Evolutionary conservation across 1,139 yeast genomes (phyloP).

Genomic region (Kodamaea anthophila): DNA sequence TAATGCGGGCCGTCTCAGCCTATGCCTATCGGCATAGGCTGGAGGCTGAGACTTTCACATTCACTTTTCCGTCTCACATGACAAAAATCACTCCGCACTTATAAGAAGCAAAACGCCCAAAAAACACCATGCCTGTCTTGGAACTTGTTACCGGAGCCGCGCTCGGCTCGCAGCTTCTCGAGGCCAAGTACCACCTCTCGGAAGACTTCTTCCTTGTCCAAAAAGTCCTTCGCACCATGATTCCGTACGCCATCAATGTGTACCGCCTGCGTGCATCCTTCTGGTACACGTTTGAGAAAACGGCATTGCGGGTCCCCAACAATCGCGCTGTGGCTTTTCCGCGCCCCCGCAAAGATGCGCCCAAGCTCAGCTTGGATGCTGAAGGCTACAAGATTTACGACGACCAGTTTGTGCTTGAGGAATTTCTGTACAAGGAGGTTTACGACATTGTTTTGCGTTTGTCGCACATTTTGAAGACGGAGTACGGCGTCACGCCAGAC

Average conservation of each 20-base stretch:
- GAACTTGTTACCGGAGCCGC: constrained; percentile 42
- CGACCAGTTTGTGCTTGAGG: constrained; percentile 52
- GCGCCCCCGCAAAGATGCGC: constrained; percentile 40
- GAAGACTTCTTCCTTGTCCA: constrained; percentile 50
- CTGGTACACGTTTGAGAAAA: constrained; percentile 60
- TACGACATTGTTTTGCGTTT: constrained; percentile 60
- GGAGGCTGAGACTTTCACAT: too few relatives aligned
- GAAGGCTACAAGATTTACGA: constrained; percentile 41
- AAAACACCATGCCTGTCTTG: constrained; percentile 23
- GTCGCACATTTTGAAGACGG: constrained; percentile 56
- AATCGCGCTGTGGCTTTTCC: constrained; percentile 58
- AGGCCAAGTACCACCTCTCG: constrained; percentile 44
- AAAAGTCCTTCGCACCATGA: constrained; percentile 32
- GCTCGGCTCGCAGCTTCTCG: constrained; percentile 41
- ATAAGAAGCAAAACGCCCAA: too few relatives aligned
- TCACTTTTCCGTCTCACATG: constrained; percentile 2
- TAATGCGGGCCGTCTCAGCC: too few relatives aligned
- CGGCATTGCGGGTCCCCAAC: constrained; percentile 46
- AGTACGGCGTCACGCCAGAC: constrained; percentile 58
- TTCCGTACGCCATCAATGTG: constrained; percentile 39
- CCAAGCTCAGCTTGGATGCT: constrained; percentile 21
- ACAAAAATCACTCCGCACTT: constrained; percentile 3
- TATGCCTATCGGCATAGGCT: too few relatives aligned
- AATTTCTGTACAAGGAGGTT: constrained; percentile 62
- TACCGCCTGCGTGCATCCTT: constrained; percentile 48